phyloP scores from a whole-genome alignment of 2,329 filamentous ascomycete genomes.

The Colletotrichum eremochloae region DNA sequence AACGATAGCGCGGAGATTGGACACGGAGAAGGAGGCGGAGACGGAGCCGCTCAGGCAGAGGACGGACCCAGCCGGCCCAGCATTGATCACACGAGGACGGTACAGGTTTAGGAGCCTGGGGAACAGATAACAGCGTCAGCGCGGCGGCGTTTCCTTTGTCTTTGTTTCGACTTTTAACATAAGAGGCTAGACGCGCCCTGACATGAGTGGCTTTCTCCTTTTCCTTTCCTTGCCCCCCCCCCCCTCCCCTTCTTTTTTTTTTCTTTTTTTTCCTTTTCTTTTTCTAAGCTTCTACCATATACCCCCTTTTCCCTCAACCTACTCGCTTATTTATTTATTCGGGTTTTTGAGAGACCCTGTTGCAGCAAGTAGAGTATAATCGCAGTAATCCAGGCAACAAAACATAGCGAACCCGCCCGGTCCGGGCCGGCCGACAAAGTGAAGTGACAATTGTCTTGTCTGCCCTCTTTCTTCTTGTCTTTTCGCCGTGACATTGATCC shows the following conservation, averaged over 20 bases:
- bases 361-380: not conserved
- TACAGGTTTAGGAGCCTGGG: constrained; percentile 21
- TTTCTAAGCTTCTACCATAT: constrained; percentile 26
- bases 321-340: not conserved
- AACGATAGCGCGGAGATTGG: not conserved
- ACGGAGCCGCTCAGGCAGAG: not conserved
- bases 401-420: not conserved
- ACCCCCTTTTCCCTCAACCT: constrained; percentile 10
- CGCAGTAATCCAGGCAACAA: not conserved
- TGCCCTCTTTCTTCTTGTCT: no score
- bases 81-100: constrained; percentile 22
- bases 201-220: not conserved
- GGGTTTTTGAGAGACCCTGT: not conserved
- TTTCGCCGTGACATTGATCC: not conserved
- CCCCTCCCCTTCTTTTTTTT: no score
- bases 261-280: not conserved
- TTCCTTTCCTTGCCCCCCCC: no score
- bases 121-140: not conserved
- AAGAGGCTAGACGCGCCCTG: not conserved
- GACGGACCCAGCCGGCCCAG: constrained; percentile 12
- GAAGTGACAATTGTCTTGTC: not conserved
- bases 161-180: not conserved
- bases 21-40: not conserved
- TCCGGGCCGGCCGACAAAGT: not conserved
- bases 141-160: constrained; percentile 21